Evolutionary conservation across 1,284 basidiomycete species (phyloP).

Genomic region (Irpex sp.): DNA sequence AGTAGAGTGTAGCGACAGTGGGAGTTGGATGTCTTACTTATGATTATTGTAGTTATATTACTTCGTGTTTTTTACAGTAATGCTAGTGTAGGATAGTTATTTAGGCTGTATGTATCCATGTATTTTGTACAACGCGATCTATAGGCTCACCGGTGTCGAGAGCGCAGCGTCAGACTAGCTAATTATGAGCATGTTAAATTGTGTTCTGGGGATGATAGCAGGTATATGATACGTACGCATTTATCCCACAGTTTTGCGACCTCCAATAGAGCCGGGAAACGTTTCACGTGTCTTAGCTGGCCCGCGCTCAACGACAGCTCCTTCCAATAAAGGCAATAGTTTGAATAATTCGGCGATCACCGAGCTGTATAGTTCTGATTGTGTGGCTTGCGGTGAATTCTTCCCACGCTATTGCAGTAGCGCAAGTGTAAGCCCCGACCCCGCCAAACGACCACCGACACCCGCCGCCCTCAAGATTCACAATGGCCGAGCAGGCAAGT

Average conservation of each 20-base stretch:
- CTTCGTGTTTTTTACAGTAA: not conserved
- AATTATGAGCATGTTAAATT: too few relatives aligned
- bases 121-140: too few relatives aligned
- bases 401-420: constrained; percentile 19
- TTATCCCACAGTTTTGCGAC: too few relatives aligned
- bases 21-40: not conserved
- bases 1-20: not conserved
- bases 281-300: not conserved
- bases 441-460: constrained; percentile 20
- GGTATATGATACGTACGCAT: too few relatives aligned
- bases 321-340: not conserved
- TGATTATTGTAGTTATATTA: not conserved
- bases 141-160: too few relatives aligned
- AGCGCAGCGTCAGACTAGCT: too few relatives aligned
- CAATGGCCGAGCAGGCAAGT: constrained; percentile 68
- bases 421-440: constrained; percentile 16
- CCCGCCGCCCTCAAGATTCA: constrained; percentile 28
- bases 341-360: constrained; percentile 18
- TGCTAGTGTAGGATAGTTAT: not conserved
- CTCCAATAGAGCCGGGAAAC: too few relatives aligned
- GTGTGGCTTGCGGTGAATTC: constrained; percentile 29
- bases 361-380: constrained; percentile 31
- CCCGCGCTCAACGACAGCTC: not conserved
- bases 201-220: too few relatives aligned
- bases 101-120: not conserved